A percentile compares a stretch with the other conserved stretches of the same genome.
phyloP scores from a whole-genome alignment of 2,329 filamentous ascomycete genomes.

The Lasiodiplodia hormozganensis region DNA sequence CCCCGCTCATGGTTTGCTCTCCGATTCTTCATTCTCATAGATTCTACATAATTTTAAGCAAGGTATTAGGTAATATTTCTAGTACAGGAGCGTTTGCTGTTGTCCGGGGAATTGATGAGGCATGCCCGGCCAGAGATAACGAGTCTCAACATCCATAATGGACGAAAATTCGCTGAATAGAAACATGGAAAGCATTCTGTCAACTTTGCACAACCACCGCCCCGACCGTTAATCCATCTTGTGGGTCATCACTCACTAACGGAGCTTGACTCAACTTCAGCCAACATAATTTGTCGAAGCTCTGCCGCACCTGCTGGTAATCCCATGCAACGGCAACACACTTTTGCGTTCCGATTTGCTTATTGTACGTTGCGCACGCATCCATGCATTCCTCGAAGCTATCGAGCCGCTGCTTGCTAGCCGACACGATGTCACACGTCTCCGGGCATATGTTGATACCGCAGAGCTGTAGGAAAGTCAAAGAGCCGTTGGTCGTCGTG shows the following conservation, averaged over 20 bases:
- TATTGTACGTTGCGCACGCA: conserved; percentile 11
- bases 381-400: conserved; percentile 17
- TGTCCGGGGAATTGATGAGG: not conserved
- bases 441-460: conserved; percentile 20
- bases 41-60: not conserved
- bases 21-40: not conserved
- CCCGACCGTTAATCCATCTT: conserved; percentile 5
- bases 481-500: conserved; percentile 14
- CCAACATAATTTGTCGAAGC: conserved; percentile 17
- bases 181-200: not conserved
- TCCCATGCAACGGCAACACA: conserved; percentile 21
- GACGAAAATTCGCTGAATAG: not conserved
- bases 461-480: conserved; percentile 19
- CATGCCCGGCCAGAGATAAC: too few relatives aligned
- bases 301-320: conserved; percentile 24
- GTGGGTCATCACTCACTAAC: conserved; percentile 4
- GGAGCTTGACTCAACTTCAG: conserved; percentile 15
- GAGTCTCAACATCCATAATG: not conserved
- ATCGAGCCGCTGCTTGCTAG: conserved; percentile 3
- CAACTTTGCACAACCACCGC: conserved; percentile 21
- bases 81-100: not conserved
- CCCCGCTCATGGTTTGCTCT: not conserved
- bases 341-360: conserved; percentile 18
- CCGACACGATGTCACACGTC: conserved; percentile 21
- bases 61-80: not conserved